Conservation (phyloP, 352 stramenopile species). For the Hyaloperonospora brassicae region DNA sequence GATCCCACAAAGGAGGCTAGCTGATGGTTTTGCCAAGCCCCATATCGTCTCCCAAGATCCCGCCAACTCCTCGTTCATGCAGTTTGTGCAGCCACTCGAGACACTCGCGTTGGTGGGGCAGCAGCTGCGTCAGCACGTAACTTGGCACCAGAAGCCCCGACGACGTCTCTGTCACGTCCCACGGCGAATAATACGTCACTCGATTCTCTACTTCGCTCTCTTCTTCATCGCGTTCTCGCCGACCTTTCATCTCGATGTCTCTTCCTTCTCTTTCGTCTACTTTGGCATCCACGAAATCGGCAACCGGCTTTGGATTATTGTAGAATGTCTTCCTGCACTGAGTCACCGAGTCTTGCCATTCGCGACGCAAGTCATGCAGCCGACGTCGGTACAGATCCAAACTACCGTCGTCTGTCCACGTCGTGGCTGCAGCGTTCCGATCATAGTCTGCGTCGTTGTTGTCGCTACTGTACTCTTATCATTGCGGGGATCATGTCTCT, state of each 20-base stretch:
- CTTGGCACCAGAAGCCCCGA: conserved; percentile 59
- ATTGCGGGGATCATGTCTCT: too few relatives aligned
- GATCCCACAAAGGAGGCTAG: conserved; percentile 78
- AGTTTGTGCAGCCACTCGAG: conserved; percentile 96
- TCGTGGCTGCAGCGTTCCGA: conserved; percentile 21
- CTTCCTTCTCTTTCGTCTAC: conserved; percentile 9
- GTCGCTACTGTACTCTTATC: background rate
- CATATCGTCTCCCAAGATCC: conserved; percentile 96
- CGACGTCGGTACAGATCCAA: conserved; percentile 24
- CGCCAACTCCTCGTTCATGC: conserved; percentile 93
- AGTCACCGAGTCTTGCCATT: conserved; percentile 21
- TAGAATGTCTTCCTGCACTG: conserved; percentile 35
- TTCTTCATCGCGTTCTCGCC: conserved; percentile 2
- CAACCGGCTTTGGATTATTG: conserved; percentile 24
- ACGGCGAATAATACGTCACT: conserved; percentile 33
- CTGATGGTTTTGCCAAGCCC: conserved; percentile 96
- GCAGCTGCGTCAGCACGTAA: conserved; percentile 77
- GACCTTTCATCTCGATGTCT: conserved; percentile 4
- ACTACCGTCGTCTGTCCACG: conserved; percentile 41
- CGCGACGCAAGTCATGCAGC: conserved; percentile 26
- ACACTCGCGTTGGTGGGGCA: conserved; percentile 92
- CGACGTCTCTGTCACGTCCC: conserved; percentile 47
- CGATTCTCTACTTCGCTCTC: conserved; percentile 10
- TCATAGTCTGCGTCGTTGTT: conserved; percentile 12
- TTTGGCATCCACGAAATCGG: conserved; percentile 8